Base-by-base conservation (phyloP, 371 early-diverging fungal species). In the Mortierella sp. region DNA sequence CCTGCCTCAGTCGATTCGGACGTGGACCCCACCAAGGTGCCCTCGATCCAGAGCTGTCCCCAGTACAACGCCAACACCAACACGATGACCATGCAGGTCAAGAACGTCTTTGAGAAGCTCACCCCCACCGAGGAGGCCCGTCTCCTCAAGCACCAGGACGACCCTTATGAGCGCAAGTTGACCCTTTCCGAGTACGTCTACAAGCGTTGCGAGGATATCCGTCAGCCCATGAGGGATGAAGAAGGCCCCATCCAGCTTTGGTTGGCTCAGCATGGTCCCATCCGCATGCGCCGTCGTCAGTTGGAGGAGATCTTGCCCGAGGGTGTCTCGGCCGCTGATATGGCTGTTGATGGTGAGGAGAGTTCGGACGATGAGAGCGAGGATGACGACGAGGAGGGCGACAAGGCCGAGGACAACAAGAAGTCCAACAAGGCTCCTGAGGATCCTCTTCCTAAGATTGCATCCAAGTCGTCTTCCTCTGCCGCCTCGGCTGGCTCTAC, bases 181-280 rank as follows among this genome's bases (percentile, higher is more conserved):
- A 81, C 82, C 21, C n/a, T 86, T 35, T 80, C 79, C 72, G 87
- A 86, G 55, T 86, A 77, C 38, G 82, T 86, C 10, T 82, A 86
- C 75, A 82, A 79, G 74, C 87, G 87, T 54, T 86, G 87, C 43
- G 87, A 86, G 70, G 87, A 86, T 73, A 48, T 79, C 35, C 82
- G 87, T 14, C 87, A 82, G 75, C 82, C 87, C 55, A 86, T 86
- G 87, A 46, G 78, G 2, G 87, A 82, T 63, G 87, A 86, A 55
- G 87, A 86, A n/a, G 87, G 87, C 1, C 87, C 87, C 0, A 72
- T 86, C 49, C 87, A 86, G 71, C 56, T 86, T 27, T 86, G 87
- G 87, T 70, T 86, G 75, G 87, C 87, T 14, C 87, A 86, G 44
- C 87, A 86, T 86, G 87, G 87, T 29, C 80, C 87, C 0, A 82